Percentiles rank a stretch among this genome's conserved stretches.
Conservation (phyloP, 257 asterid species). For the Solanum piurae region DNA sequence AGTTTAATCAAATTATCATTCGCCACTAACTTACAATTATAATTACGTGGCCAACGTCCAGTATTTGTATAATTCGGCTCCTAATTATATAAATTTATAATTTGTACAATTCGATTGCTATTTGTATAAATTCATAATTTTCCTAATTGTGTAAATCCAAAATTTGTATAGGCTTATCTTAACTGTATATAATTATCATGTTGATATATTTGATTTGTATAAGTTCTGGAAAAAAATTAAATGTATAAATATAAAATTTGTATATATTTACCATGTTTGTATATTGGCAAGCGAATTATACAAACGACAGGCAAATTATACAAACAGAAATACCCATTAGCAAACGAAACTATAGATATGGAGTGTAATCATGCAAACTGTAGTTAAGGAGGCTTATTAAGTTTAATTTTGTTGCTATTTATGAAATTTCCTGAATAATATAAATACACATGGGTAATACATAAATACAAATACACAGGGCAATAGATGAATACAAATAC, state of each 20-base stretch:
- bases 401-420: background rate
- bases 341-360: background rate
- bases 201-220: background rate
- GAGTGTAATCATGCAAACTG: background rate
- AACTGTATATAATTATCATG: no score
- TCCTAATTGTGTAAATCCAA: background rate
- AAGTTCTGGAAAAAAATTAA: no score
- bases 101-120: no score
- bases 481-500: background rate
- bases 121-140: no score
- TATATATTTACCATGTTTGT: no score
- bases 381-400: background rate
- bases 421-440: no score
- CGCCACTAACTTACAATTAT: background rate
- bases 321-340: background rate
- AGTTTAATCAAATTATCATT: background rate
- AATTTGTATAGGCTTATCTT: background rate
- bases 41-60: rapidly evolving
- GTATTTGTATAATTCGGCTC: background rate
- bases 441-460: background rate
- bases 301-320: no score
- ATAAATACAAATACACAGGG: background rate
- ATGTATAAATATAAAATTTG: no score
- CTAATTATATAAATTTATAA: no score
- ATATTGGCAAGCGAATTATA: no score